These are phyloP conservation scores for Ambrosiella xylebori DNA, from an alignment of 2,329 filamentous ascomycete genomes.

Conservation along the genomic window DNA sequence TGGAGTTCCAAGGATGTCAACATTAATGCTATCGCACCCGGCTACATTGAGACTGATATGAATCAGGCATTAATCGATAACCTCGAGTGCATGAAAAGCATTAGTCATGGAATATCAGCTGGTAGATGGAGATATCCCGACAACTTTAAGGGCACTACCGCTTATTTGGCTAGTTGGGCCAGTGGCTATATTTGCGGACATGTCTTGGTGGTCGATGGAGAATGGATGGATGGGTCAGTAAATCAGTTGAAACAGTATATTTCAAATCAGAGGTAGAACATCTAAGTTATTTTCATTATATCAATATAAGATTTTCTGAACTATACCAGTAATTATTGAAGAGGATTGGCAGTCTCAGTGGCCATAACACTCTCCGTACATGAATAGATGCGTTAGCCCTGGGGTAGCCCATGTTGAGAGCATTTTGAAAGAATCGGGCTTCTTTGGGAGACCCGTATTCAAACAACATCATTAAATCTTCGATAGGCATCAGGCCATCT, in stretches of 20 bases:
- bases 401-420: constrained; percentile 53
- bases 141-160: constrained; percentile 70
- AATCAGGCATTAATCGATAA: constrained; percentile 68
- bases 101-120: constrained; percentile 65
- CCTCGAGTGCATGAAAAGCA: constrained; percentile 49
- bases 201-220: constrained; percentile 68
- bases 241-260: background rate
- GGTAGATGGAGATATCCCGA: constrained; percentile 70
- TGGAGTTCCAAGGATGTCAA: constrained; percentile 66
- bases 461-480: constrained; percentile 47
- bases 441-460: constrained; percentile 50
- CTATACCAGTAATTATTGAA: background rate
- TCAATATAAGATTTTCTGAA: background rate
- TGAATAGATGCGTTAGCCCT: constrained; percentile 38
- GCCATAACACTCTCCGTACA: constrained; percentile 42
- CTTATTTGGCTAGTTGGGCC: constrained; percentile 61
- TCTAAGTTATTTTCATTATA: too few relatives aligned
- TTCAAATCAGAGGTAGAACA: too few relatives aligned
- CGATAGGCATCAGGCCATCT: constrained; percentile 51
- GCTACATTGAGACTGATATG: constrained; percentile 91
- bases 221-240: constrained; percentile 71
- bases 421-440: constrained; percentile 38
- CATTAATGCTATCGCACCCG: constrained; percentile 78
- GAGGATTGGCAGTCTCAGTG: background rate
- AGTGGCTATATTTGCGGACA: constrained; percentile 72